Evolutionary conservation across 441 rosid genomes (phyloP), one percentile per base, ranked within the genome.

Genomic region (Capsella rubella): DNA sequence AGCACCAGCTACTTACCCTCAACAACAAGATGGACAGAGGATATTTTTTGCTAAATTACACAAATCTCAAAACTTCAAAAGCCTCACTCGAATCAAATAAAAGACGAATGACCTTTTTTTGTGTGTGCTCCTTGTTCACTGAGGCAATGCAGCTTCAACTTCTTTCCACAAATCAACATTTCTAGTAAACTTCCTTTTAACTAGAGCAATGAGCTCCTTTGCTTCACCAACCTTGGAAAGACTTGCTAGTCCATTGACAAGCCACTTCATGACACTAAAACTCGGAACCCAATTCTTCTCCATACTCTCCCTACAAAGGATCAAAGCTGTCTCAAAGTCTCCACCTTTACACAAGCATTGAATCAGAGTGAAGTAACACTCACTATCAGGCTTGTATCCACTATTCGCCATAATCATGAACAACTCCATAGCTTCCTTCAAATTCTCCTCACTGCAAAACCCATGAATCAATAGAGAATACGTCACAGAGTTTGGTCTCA

Each of bases 201-300:
- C 80, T 45, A 61, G 51, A 64, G 54, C 79, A 37, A 88, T 65
- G 59, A 89, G 85, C 73, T 85, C 83, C 65, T 80, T 84, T 0
- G 97, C 98, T 82, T 92, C 95, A 3, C 63, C 82, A 4, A 88
- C 87, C 76, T 82, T 95, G 1, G 85, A 82, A 8, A 50, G 7
- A 42, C 83, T 71, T 9, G 71, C 92, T 55, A 95, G 78, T 58
- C 98, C 97, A 37, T 78, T 76, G 29, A 89, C 97, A 54, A 95
- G 84, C 8, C 76, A 74, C 78, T 84, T 92, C 96, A 87, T 89
- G 5, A 87, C 83, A 1, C 83, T 61, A 15, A 84, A 82, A 72
- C 83, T 80, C 1, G 99, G 99, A 59, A 88, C 80, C 96, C 96
- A 92, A 18, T 85, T 83, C 73, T 79, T 88, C 64, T 64, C 87